Conservation (phyloP, 768 basidiomycete species). For the Leccinum barrowsii region DNA sequence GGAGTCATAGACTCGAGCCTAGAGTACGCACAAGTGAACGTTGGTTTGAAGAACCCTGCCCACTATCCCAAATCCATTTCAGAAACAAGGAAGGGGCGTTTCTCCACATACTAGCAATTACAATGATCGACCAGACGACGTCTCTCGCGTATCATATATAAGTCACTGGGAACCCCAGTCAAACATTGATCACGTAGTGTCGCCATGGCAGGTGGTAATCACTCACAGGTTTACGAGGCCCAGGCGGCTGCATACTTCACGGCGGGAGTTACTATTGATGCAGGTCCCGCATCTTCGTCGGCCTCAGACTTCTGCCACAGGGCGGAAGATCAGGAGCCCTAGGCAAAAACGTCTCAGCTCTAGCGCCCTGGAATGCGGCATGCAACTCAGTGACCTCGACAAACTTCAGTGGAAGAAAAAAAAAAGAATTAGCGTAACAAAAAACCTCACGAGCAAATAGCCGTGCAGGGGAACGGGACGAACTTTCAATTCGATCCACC, state of each 20-base stretch:
- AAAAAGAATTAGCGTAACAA: background rate
- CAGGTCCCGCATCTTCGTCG: background rate
- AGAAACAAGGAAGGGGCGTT: background rate
- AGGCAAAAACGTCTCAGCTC: slow-evolving; percentile 28
- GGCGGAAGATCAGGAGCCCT: slow-evolving; percentile 25
- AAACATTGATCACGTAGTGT: background rate
- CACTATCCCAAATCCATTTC: background rate
- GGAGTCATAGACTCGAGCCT: background rate
- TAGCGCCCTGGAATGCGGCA: slow-evolving; percentile 29
- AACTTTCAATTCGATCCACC: slow-evolving; percentile 27
- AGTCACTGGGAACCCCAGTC: background rate
- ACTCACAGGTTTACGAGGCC: background rate
- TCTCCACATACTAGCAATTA: background rate
- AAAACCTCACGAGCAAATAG: background rate
- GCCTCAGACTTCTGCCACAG: background rate
- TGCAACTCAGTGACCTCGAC: slow-evolving; percentile 27
- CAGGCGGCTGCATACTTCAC: background rate
- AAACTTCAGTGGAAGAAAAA: slow-evolving; percentile 18
- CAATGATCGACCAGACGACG: background rate
- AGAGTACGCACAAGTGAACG: background rate
- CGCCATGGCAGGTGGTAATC: background rate
- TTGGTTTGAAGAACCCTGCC: background rate
- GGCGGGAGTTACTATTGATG: background rate
- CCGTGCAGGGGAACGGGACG: background rate
- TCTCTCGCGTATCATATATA: background rate